These are phyloP conservation scores for Chlamydomonas asymmetrica DNA, from an alignment of 139 green algal species.

Conservation along the genomic window DNA sequence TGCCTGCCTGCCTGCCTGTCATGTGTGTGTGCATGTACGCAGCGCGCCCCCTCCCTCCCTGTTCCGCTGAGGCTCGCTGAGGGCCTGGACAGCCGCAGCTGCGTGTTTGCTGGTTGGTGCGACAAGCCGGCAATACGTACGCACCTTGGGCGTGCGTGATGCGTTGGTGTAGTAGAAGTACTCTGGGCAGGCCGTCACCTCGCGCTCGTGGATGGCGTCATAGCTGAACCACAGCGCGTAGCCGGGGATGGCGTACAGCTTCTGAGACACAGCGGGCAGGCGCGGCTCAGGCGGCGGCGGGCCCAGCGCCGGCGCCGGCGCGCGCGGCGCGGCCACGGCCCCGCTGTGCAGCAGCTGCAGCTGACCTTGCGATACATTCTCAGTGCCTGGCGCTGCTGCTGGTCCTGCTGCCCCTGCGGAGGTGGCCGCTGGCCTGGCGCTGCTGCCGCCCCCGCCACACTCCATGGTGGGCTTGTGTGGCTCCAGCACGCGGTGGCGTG, in stretches of 20 bases:
- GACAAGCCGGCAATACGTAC: neutral
- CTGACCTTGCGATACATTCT: conserved; percentile 41
- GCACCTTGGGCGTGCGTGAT: conserved; percentile 31
- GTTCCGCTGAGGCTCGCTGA: neutral
- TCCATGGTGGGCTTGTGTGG: too few species aligned
- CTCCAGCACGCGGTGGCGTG: too few species aligned
- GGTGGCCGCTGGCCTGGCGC: too few species aligned
- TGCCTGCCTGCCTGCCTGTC: neutral
- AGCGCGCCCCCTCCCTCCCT: too few species aligned
- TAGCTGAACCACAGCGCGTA: conserved; percentile 63
- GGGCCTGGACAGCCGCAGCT: neutral
- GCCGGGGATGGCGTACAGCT: conserved; percentile 40
- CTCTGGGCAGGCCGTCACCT: conserved; percentile 48
- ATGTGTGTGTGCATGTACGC: neutral
- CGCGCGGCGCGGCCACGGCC: conserved; percentile 7
- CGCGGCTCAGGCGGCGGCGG: conserved; percentile 2
- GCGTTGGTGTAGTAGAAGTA: conserved; percentile 55
- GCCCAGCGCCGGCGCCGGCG: neutral
- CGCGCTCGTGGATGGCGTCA: conserved; percentile 52
- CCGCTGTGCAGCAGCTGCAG: neutral
- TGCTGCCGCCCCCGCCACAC: too few species aligned
- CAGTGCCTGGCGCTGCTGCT: neutral
- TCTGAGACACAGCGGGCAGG: neutral
- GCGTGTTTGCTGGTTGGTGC: neutral
- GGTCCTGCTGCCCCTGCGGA: too few species aligned